Evolutionary conservation across 2,329 filamentous ascomycete species (phyloP).

Genomic region (Alternaria sp.): DNA sequence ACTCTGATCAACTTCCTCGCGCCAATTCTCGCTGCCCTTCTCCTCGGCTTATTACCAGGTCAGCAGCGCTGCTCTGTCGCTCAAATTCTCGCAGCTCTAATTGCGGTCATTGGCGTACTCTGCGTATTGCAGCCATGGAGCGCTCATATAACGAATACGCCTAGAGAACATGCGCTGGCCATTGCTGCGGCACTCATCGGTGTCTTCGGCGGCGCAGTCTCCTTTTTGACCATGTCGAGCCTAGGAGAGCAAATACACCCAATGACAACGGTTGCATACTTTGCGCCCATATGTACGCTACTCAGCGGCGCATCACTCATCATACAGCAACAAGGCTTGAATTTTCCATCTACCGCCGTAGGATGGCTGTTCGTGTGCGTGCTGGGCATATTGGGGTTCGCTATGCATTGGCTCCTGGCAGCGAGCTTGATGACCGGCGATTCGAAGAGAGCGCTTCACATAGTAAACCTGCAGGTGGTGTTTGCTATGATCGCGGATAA

Average conservation of each 20-base stretch:
- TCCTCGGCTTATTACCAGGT: not conserved
- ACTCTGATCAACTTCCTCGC: not conserved
- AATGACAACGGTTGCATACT: not conserved
- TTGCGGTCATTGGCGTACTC: not conserved
- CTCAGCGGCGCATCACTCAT: not conserved
- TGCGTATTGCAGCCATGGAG: not conserved
- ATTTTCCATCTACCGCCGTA: not conserved
- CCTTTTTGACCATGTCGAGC: not conserved
- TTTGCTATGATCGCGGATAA: not conserved
- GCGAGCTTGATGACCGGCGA: constrained; percentile 1
- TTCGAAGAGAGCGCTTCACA: not conserved
- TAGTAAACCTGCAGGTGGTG: not conserved
- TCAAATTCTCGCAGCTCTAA: not conserved
- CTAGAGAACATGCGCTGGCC: not conserved
- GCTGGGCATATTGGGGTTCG: not conserved
- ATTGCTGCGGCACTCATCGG: not conserved
- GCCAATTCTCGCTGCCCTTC: not conserved
- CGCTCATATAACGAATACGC: not conserved
- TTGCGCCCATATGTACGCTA: not conserved
- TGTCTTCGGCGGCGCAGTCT: not conserved
- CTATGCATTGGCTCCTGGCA: not conserved
- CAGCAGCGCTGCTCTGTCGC: not conserved
- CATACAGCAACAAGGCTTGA: not conserved
- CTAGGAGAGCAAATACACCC: not conserved
- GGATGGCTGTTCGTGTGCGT: not conserved